Evolutionary conservation across 306 rosid genomes (phyloP).

Genomic region (Begonia fuchsioides): DNA sequence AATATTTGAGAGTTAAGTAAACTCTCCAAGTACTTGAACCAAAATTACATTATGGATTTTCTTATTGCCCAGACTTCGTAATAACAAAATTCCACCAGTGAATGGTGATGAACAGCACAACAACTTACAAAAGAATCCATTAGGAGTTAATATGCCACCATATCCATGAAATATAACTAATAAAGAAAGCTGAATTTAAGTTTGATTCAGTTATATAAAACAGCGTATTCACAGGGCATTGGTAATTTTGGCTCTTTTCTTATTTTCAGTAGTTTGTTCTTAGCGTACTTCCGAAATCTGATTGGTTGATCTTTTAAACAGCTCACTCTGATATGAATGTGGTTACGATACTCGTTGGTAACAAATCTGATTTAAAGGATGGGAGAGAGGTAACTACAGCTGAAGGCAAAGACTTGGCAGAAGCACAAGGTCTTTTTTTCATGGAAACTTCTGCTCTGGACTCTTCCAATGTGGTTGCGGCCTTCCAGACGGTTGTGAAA

Average conservation of each 20-base stretch:
- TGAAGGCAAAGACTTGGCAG: conserved; percentile 82
- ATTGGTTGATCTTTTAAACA: conserved; percentile 44
- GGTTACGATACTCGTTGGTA: conserved; percentile 86
- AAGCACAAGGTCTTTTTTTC: conserved; percentile 88
- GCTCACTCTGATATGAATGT: conserved; percentile 99
- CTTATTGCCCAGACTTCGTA: too few species aligned
- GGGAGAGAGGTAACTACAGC: conserved; percentile 87
- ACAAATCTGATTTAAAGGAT: conserved; percentile 91
- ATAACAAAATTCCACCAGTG: too few species aligned
- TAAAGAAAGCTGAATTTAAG: too few species aligned
- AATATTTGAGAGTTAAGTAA: too few species aligned
- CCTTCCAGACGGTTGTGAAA: conserved; percentile 83
- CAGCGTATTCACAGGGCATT: too few species aligned
- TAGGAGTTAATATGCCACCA: too few species aligned
- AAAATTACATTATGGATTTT: too few species aligned
- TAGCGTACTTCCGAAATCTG: conserved; percentile 24
- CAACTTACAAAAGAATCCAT: too few species aligned
- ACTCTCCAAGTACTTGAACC: too few species aligned
- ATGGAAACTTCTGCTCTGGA: conserved; percentile 98
- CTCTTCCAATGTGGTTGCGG: conserved; percentile 76
- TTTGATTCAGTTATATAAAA: too few species aligned
- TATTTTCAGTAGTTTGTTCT: not conserved
- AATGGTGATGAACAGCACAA: too few species aligned
- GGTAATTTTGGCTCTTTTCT: not conserved
- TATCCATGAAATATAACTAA: too few species aligned